These are phyloP conservation scores for Cicer arietinum DNA, from an alignment of 306 rosid species.

Conservation along the genomic window DNA sequence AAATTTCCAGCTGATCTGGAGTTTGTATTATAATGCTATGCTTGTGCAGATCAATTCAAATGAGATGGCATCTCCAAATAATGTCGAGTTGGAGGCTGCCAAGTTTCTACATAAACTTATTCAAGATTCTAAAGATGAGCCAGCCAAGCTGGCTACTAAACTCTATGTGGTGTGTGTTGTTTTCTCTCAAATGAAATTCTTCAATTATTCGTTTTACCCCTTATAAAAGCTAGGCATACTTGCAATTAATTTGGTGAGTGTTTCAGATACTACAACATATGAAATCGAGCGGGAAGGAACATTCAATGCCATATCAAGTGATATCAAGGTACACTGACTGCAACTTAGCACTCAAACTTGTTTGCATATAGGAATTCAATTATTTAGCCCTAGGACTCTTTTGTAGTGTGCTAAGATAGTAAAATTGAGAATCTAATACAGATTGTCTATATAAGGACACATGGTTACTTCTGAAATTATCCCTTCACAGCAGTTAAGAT, in stretches of 20 bases:
- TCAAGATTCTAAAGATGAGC: conserved; percentile 98
- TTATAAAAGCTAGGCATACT: conserved; percentile 9
- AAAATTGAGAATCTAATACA: conserved; percentile 13
- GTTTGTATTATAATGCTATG: conserved; percentile 21
- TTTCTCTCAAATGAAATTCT: conserved; percentile 25
- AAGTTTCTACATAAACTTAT: conserved; percentile 97
- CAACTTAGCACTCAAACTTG: conserved; percentile 10
- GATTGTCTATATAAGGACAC: conserved; percentile 30
- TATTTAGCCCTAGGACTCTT: conserved; percentile 19
- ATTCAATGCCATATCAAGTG: conserved; percentile 99
- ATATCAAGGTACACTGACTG: conserved; percentile 76
- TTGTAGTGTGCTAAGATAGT: conserved; percentile 7
- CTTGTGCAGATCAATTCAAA: conserved; percentile 52
- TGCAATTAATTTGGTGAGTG: conserved; percentile 34
- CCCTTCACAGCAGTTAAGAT: conserved; percentile 6
- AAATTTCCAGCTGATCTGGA: conserved; percentile 5
- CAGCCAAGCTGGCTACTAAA: conserved; percentile 92
- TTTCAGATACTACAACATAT: conserved; percentile 95
- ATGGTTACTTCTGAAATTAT: conserved; percentile 7
- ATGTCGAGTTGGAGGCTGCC: conserved; percentile 99
- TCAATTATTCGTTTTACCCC: conserved; percentile 7
- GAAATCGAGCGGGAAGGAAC: conserved; percentile 98
- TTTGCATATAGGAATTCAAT: conserved; percentile 29
- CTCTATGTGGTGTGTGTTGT: conserved; percentile 83
- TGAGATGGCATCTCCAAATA: conserved; percentile 82